These are phyloP conservation scores for Apiosordaria backusii DNA, from an alignment of 495 filamentous ascomycete species.

Conservation along the genomic window DNA sequence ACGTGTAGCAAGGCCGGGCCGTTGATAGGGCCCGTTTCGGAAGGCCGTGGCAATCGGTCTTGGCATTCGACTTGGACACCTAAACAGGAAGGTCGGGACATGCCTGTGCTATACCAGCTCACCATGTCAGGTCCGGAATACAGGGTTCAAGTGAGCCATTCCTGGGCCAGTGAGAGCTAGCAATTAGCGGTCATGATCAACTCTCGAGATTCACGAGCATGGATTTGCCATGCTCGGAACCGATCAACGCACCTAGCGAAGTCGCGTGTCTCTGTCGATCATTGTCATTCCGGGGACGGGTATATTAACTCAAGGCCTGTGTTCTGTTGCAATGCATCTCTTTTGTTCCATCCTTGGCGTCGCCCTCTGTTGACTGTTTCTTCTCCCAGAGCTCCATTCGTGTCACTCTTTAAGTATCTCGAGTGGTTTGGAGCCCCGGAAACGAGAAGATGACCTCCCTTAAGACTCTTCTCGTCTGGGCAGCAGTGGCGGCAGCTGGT, in stretches of 20 bases:
- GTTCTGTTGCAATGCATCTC: not conserved
- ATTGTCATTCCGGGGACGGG: not conserved
- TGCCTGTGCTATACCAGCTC: not conserved
- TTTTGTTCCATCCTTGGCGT: not conserved
- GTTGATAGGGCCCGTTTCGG: not conserved
- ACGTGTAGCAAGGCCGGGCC: not conserved
- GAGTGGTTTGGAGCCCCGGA: not conserved
- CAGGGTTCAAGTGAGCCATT: not conserved
- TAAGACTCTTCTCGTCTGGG: not conserved
- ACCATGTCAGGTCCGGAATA: not conserved
- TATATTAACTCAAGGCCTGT: not conserved
- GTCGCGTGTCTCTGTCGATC: not conserved
- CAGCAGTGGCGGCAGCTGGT: not conserved
- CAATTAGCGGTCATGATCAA: too few species aligned
- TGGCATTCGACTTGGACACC: not conserved
- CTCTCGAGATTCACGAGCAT: not conserved
- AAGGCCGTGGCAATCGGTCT: constrained; percentile 5
- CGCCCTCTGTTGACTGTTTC: not conserved
- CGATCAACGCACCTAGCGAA: not conserved
- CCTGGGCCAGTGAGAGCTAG: not conserved
- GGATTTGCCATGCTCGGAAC: not conserved
- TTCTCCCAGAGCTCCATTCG: not conserved
- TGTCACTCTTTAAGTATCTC: not conserved
- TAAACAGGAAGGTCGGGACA: not conserved
- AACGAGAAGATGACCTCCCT: not conserved